These are phyloP conservation scores for Cutaneotrichosporon mucoides DNA, from an alignment of 1,284 basidiomycete genomes.

Conservation along the genomic window DNA sequence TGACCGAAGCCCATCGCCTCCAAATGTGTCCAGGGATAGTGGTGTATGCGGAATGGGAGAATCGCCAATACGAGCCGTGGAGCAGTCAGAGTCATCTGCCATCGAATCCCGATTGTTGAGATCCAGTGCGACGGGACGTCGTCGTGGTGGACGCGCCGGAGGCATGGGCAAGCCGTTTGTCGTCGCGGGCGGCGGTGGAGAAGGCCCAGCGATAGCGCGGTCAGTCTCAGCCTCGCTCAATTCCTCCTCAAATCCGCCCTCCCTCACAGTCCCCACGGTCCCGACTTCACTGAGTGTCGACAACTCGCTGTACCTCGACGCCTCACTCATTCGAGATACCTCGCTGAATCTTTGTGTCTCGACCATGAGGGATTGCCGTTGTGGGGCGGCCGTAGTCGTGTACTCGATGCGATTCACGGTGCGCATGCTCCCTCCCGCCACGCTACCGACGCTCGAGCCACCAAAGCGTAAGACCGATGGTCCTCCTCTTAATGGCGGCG, in stretches of 20 bases:
- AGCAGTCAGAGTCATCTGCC: neutral
- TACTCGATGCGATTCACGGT: neutral
- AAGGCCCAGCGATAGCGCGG: neutral
- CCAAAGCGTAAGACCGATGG: neutral
- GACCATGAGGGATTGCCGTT: conserved; percentile 6
- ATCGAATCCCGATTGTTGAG: neutral
- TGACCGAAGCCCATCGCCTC: conserved; percentile 8
- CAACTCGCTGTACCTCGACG: no score
- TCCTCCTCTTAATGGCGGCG: neutral
- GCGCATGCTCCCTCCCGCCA: neutral
- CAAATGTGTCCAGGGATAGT: conserved; percentile 6
- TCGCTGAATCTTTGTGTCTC: conserved; percentile 7
- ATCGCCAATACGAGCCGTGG: neutral
- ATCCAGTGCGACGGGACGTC: conserved; percentile 1
- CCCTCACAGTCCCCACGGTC: neutral
- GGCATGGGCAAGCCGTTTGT: neutral
- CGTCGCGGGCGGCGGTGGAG: neutral
- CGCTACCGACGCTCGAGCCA: neutral
- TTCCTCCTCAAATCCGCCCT: neutral
- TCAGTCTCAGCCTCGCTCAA: neutral
- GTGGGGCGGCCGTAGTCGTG: neutral
- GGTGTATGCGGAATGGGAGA: conserved; percentile 1
- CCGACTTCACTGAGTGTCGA: neutral
- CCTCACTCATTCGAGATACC: neutral
- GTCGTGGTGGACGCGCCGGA: conserved; percentile 1